phyloP scores from a whole-genome alignment of 352 stramenopile genomes.

The Sclerospora graminicola region DNA sequence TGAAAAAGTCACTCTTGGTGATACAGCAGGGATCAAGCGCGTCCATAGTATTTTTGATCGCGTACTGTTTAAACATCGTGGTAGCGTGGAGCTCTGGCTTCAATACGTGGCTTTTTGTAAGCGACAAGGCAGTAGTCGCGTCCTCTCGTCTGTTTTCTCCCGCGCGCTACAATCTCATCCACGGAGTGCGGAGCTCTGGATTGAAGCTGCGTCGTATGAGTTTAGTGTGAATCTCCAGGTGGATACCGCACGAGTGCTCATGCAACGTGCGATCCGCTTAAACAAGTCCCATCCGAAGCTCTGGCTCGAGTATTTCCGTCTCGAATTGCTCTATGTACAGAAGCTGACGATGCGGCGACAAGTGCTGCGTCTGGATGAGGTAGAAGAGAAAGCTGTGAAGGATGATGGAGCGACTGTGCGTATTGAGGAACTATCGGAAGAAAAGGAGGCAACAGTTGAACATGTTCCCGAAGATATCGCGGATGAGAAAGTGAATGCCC shows the following conservation, averaged over 20 bases:
- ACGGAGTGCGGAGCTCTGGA: constrained; percentile 81
- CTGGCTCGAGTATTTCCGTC: constrained; percentile 87
- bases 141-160: constrained; percentile 75
- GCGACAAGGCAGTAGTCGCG: constrained; percentile 47
- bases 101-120: constrained; percentile 87
- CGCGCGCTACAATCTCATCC: constrained; percentile 82
- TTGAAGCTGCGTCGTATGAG: constrained; percentile 86
- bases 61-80: constrained; percentile 80
- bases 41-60: constrained; percentile 85
- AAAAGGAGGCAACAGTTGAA: constrained; percentile 27
- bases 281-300: constrained; percentile 74
- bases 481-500: constrained; percentile 51
- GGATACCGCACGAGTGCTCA: constrained; percentile 80
- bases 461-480: constrained; percentile 22
- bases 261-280: constrained; percentile 89
- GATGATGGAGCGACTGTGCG: constrained; percentile 34
- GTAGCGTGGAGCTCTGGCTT: constrained; percentile 85
- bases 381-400: constrained; percentile 7
- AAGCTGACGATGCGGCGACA: constrained; percentile 79
- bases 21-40: constrained; percentile 54
- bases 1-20: constrained; percentile 60
- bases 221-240: constrained; percentile 82
- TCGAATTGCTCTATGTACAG: constrained; percentile 87
- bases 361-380: constrained; percentile 59
- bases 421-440: constrained; percentile 49